Evolutionary conservation across 2,329 filamentous ascomycete genomes (phyloP), one percentile per base, ranked within the genome.

Genomic region (Neonectria neomacrospora): DNA sequence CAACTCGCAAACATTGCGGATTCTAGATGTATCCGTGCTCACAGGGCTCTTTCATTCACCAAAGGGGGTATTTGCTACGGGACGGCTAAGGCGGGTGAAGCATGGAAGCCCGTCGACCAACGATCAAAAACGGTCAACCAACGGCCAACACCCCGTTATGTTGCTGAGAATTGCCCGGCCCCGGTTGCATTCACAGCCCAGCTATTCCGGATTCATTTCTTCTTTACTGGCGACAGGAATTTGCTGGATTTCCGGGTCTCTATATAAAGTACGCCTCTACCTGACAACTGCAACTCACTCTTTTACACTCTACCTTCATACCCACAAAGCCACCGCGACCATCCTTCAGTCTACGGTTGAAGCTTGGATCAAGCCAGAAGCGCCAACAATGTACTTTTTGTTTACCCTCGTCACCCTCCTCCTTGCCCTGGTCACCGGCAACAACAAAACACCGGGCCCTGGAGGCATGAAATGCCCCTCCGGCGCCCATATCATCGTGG

Each of bases 401-500:
- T 6, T 26, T 6, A 26, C 23, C 3, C 6, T 26, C 9, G 0
- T 66, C 1, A 23, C 63, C 1, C 28, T 70, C 0, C 20, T 72
- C 5, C 16, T 32, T 1, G 6, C 45, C 3, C 8, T 68, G 1
- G 59, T 42, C 9, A 7, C 54, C 2, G 55, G 63, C 3, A 39
- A 44, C 12, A 34, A 20, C 10, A 6, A 26, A 26, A 32, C 45
- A 16, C 20, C 23, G 0, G n/a, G n/a, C 11, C 28, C 39, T 3
- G 14, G 5, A 7, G 48, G 51, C 30, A n/a, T 30, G 8, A 45
- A 30, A 6, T 73, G 66, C 10, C 39, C 54, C 14, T 57, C 64
- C 1, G 69, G 67, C 2, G 64, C 62, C n/a, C 69, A 72, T 26
- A 61, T 73, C 34, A 55, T 73, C 23, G 65, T 67, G 4, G 61